Base-by-base conservation (phyloP, 805 yeast species). In the Saccharomycopsis oosterbeekiorum region DNA sequence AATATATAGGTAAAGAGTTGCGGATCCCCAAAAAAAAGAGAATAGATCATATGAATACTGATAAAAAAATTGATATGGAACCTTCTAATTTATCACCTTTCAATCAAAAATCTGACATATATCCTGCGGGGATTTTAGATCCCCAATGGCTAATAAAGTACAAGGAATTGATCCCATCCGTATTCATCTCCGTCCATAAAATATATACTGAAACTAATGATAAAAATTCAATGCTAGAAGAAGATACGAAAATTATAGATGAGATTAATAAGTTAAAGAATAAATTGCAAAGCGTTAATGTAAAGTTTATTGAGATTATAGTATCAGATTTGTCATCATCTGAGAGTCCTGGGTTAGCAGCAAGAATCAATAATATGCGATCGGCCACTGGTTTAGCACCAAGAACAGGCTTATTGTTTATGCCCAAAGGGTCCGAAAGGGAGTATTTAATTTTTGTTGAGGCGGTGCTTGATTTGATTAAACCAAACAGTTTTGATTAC, bases 131-230 rank as follows among this genome's bases (percentile, higher is more conserved):
- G 0, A 65, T 82, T 1, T 67, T 82, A 37, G 74, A 79, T 1
- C 65, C 68, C 0, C 72, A 78, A 29, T 85, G 89, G 89, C 62
- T 83, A 14, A 74, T 76, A 41, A 84, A 82, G 66, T 81, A 84
- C 66, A 71, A 73, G 34, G 72, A 75, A n/a, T 60, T 71, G 2
- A 51, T 74, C n/a, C 88, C 89, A 0, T 65, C 79, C 1, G 76
- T 79, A 0, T 75, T 78, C 51, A 70, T 84, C 1, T 68, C 79
- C 1, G 75, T 82, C 42, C 76, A 77, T 65, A 77, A 77, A 57
- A 63, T 80, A 14, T 69, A 68, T 19, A 71, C 71, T 11, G 77
- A 74, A 21, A 66, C 68, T 2, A 63, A 67, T 0, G 71, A 70
- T 29, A 60, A 50, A 1, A 62, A 65, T 15, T 15, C 11, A n/a